These are phyloP conservation scores for Fragaria ananassa DNA, from an alignment of 306 rosid genomes.

Conservation along the genomic window DNA sequence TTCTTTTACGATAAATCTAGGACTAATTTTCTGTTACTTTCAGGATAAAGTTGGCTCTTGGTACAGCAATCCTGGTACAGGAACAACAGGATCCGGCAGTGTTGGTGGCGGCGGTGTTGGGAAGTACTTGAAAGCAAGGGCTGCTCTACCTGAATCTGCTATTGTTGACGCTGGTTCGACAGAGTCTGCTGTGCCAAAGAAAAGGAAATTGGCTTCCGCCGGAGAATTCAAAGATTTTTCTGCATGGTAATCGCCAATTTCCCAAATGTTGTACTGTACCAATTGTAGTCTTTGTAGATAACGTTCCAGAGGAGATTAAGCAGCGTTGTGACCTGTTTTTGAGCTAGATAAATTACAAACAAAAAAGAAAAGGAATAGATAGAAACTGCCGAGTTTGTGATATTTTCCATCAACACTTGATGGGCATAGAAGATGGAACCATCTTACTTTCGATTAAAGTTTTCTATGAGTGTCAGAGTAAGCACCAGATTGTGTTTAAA, in stretches of 20 bases:
- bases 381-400: not conserved
- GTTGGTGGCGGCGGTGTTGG: slow-evolving; percentile 65
- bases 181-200: slow-evolving; percentile 51
- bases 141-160: slow-evolving; percentile 45
- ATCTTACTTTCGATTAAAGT: not conserved
- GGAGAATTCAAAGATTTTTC: slow-evolving; percentile 72
- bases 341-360: not conserved
- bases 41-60: slow-evolving; percentile 88
- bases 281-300: slow-evolving; percentile 4
- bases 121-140: slow-evolving; percentile 75
- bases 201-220: slow-evolving; percentile 56
- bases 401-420: not conserved
- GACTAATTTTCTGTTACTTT: slow-evolving; percentile 19
- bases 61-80: slow-evolving; percentile 86
- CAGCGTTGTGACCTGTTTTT: not conserved
- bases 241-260: slow-evolving; percentile 48
- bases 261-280: slow-evolving; percentile 29
- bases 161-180: slow-evolving; percentile 31
- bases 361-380: not conserved
- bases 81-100: slow-evolving; percentile 50
- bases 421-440: slow-evolving; percentile 7
- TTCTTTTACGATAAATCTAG: not conserved
- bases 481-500: not conserved
- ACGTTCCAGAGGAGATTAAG: not conserved
- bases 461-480: not conserved